These are phyloP conservation scores for Pyronema omphalodes DNA, from an alignment of 495 filamentous ascomycete species.

Conservation along the genomic window DNA sequence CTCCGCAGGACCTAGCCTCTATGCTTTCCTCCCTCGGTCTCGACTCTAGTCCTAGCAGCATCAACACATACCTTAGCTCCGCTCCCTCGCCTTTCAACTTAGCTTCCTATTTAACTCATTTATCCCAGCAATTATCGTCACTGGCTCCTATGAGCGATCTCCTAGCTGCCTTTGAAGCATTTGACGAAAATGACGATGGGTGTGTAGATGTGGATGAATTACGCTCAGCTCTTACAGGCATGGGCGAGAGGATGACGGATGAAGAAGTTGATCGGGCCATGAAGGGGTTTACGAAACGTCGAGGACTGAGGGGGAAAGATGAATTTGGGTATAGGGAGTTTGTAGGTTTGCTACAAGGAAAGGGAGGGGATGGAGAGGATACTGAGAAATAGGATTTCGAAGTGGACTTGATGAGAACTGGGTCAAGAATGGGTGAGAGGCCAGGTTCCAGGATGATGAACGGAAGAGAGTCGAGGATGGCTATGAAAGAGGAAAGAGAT, in stretches of 20 bases:
- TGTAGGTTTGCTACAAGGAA: slow-evolving; percentile 39
- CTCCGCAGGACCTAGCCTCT: slow-evolving; percentile 15
- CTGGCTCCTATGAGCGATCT: slow-evolving; percentile 62
- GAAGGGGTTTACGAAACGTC: slow-evolving; percentile 62
- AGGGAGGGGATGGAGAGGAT: slow-evolving; percentile 28
- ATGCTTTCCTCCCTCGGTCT: slow-evolving; percentile 24
- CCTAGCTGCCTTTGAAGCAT: slow-evolving; percentile 72
- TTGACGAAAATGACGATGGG: slow-evolving; percentile 88
- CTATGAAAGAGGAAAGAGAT: too few species aligned
- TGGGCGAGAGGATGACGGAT: slow-evolving; percentile 50
- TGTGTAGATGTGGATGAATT: slow-evolving; percentile 73
- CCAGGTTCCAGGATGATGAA: background rate
- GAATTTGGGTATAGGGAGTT: slow-evolving; percentile 68
- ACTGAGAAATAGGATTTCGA: slow-evolving; percentile 4
- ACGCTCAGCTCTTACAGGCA: slow-evolving; percentile 63
- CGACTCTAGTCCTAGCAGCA: slow-evolving; percentile 15
- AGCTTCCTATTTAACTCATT: slow-evolving; percentile 59
- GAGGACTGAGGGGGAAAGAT: slow-evolving; percentile 41
- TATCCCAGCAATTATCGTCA: slow-evolving; percentile 51
- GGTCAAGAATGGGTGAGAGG: background rate
- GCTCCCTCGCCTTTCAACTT: slow-evolving; percentile 54
- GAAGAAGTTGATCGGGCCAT: slow-evolving; percentile 68
- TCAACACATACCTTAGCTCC: slow-evolving; percentile 27
- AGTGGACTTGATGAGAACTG: background rate
- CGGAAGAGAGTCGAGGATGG: too few species aligned